Evolutionary conservation across 1,284 basidiomycete species (phyloP), one percentile per base, ranked within the genome.

Genomic region (Leccinum pallidistipes): DNA sequence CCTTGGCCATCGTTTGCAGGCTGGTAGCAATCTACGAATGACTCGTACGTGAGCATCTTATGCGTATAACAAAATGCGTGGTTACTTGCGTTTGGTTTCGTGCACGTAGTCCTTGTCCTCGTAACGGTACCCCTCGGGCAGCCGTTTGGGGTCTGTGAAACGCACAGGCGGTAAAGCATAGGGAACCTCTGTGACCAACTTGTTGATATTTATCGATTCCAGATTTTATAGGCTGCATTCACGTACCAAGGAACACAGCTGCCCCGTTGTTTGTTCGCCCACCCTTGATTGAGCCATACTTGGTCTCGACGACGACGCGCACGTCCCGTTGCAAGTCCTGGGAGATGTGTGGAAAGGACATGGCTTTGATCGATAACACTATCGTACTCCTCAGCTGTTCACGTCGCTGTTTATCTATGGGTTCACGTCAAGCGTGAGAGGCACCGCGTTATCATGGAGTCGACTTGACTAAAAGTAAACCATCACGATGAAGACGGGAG

Each of bases 1-100:
- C 84, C 78, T 69, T 88, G 87, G 0, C 88, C 87, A 65, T 90
- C 84, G 66, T 87, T 86, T 9, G 64, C 72, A 0, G 87, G 87
- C 63, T 90, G 88, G 10, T 73, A 79, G 18, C 77, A 81, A 71
- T 89, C 88, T 88, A 59, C 3, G 14, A 1, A 32, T 18, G 38
- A 24, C 27, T 47, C 21, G n/a, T 51, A 11, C 14, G 12, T 43
- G 11, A 61, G 56, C 38, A 31, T 55, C n/a, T 12, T 31, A 49
- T 45, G 7, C 34, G 24, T 47, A 38, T 56, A 21, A 40, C 9
- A 38, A 34, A 58, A 59, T 32, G n/a, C 29, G 24, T 16, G n/a
- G 31, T 24, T 18, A 74, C 84, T 71, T 61, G 87, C 89, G 85
- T 57, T 77, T 76, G 29, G 81, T 80, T 71, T 92, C 90, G 6